phyloP scores from a whole-genome alignment of 2,329 filamentous ascomycete genomes.

The Penicillium sp. region DNA sequence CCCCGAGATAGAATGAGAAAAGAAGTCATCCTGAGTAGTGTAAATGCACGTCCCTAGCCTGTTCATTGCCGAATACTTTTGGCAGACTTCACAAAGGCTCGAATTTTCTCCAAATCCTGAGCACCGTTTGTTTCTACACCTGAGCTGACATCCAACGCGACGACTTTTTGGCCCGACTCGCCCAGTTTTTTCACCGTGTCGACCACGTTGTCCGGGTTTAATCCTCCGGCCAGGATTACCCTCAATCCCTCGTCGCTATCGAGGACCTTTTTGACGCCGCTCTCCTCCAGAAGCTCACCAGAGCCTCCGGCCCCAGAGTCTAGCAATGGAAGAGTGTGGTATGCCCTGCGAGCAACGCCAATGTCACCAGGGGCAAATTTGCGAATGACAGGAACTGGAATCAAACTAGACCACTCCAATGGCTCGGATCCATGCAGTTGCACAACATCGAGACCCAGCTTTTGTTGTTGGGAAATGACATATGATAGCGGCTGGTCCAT shows the following conservation, averaged over 20 bases:
- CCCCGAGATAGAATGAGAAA: neutral
- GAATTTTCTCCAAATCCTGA: slow-evolving; percentile 80
- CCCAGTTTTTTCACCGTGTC: slow-evolving; percentile 65
- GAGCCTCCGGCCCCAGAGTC: slow-evolving; percentile 84
- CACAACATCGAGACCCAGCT: slow-evolving; percentile 79
- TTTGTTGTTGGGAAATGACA: slow-evolving; percentile 72
- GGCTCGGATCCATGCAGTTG: slow-evolving; percentile 93
- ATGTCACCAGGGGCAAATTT: slow-evolving; percentile 75
- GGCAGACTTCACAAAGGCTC: slow-evolving; percentile 72
- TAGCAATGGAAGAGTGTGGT: slow-evolving; percentile 78
- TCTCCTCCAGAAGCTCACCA: slow-evolving; percentile 72
- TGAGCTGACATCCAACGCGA: slow-evolving; percentile 90
- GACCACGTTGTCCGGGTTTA: slow-evolving; percentile 76
- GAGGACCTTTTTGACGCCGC: slow-evolving; percentile 66
- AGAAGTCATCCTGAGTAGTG: slow-evolving; percentile 6
- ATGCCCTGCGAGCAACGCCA: slow-evolving; percentile 72
- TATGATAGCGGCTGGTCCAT: slow-evolving; percentile 84
- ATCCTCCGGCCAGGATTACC: slow-evolving; percentile 79
- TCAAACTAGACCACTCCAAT: slow-evolving; percentile 82
- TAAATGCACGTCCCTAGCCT: neutral
- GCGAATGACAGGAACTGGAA: slow-evolving; percentile 87
- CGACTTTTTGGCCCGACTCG: slow-evolving; percentile 60
- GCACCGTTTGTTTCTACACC: slow-evolving; percentile 83
- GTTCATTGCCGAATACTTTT: slow-evolving; percentile 52
- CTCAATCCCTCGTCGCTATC: slow-evolving; percentile 67